Percentiles rank a stretch among this genome's conserved stretches.
phyloP scores from a whole-genome alignment of 1,139 yeast species.

The Kluyveromyces sp. region DNA sequence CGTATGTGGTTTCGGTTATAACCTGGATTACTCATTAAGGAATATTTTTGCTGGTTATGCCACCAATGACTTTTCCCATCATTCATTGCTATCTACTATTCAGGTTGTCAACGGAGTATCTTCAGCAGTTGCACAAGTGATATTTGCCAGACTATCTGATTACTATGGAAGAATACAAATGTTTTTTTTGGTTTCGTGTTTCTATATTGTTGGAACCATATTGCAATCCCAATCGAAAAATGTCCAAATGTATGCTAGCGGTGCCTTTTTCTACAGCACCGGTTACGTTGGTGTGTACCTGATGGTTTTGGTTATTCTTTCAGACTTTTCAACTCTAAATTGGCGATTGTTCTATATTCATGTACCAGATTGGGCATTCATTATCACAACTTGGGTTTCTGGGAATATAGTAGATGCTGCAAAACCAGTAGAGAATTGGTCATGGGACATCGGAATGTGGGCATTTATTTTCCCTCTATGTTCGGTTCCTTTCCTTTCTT shows the following conservation, averaged over 20 bases:
- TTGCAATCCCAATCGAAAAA: conserved; percentile 56
- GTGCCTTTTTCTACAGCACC: conserved; percentile 57
- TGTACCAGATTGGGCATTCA: conserved; percentile 57
- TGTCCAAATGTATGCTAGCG: conserved; percentile 58
- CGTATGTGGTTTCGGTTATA: conserved; percentile 55
- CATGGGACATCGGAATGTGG: conserved; percentile 69
- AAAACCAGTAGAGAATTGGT: conserved; percentile 40
- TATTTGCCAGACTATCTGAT: conserved; percentile 59
- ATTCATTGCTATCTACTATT: conserved; percentile 54
- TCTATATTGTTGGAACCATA: conserved; percentile 60
- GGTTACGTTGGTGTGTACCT: conserved; percentile 59
- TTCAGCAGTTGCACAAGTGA: conserved; percentile 55
- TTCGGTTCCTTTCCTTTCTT: conserved; percentile 45
- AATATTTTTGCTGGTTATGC: conserved; percentile 44
- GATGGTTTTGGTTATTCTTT: conserved; percentile 46
- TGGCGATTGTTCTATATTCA: conserved; percentile 58
- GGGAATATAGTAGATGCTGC: conserved; percentile 43
- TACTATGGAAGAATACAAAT: conserved; percentile 58
- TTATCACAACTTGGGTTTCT: conserved; percentile 65
- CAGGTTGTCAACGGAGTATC: conserved; percentile 47
- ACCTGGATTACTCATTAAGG: conserved; percentile 52
- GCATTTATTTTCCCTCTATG: conserved; percentile 61
- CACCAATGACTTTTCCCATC: conserved; percentile 43
- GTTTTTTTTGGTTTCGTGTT: conserved; percentile 42
- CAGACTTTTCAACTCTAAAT: conserved; percentile 56